Evolutionary conservation across 176 grass and related monocot species (phyloP).

Genomic region (Oryza glaberrima): DNA sequence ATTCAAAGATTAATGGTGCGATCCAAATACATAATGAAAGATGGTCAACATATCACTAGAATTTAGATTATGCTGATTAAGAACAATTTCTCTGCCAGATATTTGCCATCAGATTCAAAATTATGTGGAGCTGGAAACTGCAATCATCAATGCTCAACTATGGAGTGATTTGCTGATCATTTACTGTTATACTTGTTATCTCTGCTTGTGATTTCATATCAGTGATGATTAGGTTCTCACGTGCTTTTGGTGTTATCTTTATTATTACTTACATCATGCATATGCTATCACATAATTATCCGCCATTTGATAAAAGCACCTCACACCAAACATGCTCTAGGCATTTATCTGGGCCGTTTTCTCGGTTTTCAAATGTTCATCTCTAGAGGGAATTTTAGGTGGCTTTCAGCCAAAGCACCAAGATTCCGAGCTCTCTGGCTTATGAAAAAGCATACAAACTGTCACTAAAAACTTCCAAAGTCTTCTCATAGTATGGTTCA

Average conservation of each 20-base stretch:
- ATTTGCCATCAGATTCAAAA: neutral
- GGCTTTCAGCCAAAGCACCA: too few species aligned
- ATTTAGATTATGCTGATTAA: neutral
- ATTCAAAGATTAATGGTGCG: neutral
- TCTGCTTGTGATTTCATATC: neutral
- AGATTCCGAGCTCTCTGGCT: too few species aligned
- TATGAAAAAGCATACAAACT: too few species aligned
- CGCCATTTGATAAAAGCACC: too few species aligned
- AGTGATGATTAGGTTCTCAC: neutral
- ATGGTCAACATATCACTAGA: neutral
- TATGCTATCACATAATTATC: too few species aligned
- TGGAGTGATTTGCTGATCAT: neutral
- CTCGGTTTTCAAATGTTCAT: too few species aligned
- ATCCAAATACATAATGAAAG: conserved; percentile 2
- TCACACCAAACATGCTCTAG: too few species aligned
- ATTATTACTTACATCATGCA: too few species aligned
- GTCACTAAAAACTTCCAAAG: too few species aligned
- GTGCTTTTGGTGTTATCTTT: neutral
- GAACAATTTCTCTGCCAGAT: neutral
- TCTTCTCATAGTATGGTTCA: too few species aligned
- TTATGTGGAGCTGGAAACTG: neutral
- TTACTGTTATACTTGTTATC: neutral
- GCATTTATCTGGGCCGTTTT: too few species aligned
- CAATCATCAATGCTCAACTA: neutral
- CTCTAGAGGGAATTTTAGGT: too few species aligned